Evolutionary conservation across 805 yeast species (phyloP), one percentile per base, ranked within the genome.

Genomic region (Naumovozyma dairenensis): DNA sequence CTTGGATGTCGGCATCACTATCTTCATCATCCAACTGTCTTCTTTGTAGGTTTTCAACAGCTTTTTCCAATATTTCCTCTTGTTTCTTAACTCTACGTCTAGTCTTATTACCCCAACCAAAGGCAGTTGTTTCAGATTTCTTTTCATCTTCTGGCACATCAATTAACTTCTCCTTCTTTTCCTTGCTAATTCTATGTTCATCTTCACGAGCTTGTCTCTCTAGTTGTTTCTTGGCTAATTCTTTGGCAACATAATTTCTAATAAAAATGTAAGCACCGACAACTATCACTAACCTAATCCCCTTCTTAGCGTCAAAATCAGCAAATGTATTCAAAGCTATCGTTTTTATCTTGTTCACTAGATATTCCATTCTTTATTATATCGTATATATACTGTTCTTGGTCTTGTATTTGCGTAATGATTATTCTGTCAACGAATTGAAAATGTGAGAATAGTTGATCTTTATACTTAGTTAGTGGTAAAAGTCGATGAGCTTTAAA

Each of bases 71-170:
- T 12, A 69, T 42, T 36, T 71, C 63, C 45, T 76, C 71, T 45
- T 75, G 75, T 38, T 64, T 62, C 54, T 72, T 70, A 27, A 72
- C 73, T 38, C 65, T 66, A 43, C 65, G 63, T 62, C 87, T 71
- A 5, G 87, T 80, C 49, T 69, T 68, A 53, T 80, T 81, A 35
- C 92, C 92, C 85, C 86, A 80, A 19, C 92, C 89, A 64, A 80
- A 80, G 9, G 40, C 37, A 26, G 61, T 60, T 28, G 62, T 54
- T 31, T 63, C 55, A 20, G 61, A 66, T 22, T 53, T 48, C 19
- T 53, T 59, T 16, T 60, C 65, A 21, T 51, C 48, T 18, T 55
- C 61, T 28, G 65, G 63, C 22, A 56, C 49, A 9, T 59, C 65
- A 4, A 61, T 44, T 12, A 58, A 37, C 10, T 61, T 61, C 26